Conservation (phyloP, 441 rosid species). For the Croton laevigatus region DNA sequence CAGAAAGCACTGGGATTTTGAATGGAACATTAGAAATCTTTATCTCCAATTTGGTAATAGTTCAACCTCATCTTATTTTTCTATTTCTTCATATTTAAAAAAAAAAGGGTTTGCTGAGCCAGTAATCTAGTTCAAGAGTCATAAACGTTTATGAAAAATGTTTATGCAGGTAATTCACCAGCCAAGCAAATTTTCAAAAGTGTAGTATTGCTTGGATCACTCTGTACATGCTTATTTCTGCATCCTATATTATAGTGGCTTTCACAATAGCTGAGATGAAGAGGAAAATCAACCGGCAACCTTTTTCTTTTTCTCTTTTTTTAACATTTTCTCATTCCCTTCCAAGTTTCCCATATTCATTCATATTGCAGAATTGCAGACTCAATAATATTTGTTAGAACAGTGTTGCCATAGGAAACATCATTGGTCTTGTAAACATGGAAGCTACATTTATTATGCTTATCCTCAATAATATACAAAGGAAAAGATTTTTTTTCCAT, state of each 20-base stretch:
- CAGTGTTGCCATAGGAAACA: constrained; percentile 3
- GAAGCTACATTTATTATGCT: constrained; percentile 14
- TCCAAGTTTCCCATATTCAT: constrained; percentile 13
- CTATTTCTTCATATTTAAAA: background rate
- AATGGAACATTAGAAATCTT: constrained; percentile 60
- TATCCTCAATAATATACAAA: constrained; percentile 23
- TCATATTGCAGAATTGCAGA: constrained; percentile 14
- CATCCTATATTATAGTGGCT: constrained; percentile 28
- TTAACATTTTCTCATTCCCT: background rate
- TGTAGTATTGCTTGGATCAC: constrained; percentile 27
- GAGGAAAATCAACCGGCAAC: constrained; percentile 19
- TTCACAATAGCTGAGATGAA: background rate
- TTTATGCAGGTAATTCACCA: constrained; percentile 44
- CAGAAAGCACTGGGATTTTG: constrained; percentile 78
- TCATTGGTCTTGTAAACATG: constrained; percentile 17
- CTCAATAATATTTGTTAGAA: constrained; percentile 17
- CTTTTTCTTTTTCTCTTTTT: background rate
- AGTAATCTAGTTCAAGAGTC: background rate
- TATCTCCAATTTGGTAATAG: constrained; percentile 60
- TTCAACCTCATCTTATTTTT: background rate
- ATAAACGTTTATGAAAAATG: constrained; percentile 4
- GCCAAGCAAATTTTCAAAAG: constrained; percentile 24
- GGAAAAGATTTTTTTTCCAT: background rate
- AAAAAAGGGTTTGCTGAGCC: background rate
- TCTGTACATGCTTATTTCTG: constrained; percentile 32